Conservation (phyloP, 257 asterid species). For the Salvia miltiorrhiza region DNA sequence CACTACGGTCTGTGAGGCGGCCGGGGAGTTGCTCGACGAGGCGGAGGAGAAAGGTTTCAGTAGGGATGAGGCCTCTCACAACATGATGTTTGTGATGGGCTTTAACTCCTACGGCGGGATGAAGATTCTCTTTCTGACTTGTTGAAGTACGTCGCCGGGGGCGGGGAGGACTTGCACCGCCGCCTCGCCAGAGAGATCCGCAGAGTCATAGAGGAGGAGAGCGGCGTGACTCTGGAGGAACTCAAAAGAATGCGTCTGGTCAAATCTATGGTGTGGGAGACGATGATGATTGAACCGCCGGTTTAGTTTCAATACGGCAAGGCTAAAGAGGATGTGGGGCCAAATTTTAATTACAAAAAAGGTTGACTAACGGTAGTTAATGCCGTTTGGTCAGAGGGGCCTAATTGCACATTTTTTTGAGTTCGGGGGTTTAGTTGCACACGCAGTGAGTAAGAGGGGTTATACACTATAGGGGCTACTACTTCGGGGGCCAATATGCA, state of each 20-base stretch:
- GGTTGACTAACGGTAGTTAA: no score
- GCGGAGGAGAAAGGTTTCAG: conserved; percentile 30
- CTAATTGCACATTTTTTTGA: no score
- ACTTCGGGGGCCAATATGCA: no score
- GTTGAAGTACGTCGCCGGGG: conserved; percentile 27
- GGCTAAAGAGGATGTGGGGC: conserved; percentile 44
- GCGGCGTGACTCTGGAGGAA: conserved; percentile 30
- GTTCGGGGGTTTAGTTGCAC: no score
- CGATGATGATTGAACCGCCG: conserved; percentile 54
- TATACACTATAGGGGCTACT: no score
- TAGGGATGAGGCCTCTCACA: conserved; percentile 37
- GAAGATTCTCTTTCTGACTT: conserved; percentile 31
- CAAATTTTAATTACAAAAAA: no score
- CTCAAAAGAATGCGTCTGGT: conserved; percentile 39
- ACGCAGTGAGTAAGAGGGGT: no score
- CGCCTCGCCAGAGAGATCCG: conserved; percentile 22
- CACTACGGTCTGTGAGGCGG: conserved; percentile 2
- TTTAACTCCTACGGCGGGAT: conserved; percentile 38
- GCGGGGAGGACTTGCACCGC: conserved; percentile 28
- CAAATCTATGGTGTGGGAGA: conserved; percentile 54
- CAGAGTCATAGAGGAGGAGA: conserved; percentile 16
- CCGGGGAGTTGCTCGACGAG: conserved; percentile 26
- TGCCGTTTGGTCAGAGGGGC: no score
- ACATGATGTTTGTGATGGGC: conserved; percentile 30
- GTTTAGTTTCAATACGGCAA: conserved; percentile 58